Evolutionary conservation across 148 eudicot species (phyloP), one percentile per base, ranked within the genome.

Genomic region (Chenopodium berlandieri): DNA sequence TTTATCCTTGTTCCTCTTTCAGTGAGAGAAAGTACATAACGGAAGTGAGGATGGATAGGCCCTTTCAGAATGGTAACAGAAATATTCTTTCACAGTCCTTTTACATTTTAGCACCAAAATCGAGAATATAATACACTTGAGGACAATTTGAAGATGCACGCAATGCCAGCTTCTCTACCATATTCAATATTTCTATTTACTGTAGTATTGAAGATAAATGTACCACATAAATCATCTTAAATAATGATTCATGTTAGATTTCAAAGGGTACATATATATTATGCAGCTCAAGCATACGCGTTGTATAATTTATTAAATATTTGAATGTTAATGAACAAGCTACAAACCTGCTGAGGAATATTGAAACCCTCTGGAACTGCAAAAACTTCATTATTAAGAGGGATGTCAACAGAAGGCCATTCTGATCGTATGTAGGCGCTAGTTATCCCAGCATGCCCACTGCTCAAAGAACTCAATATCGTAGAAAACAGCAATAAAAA

Each of bases 311-410:
- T 65, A n/a, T n/a, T 8, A 65, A 23, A 65, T n/a, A 4, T 62
- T 20, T 62, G 25, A 20, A 62, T 62, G 66, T 62, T 22, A 22
- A 3, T 14, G 62, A 56, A 17, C 75, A 46, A 11, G 34, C n/a
- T 1, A 66, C 63, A 14, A 19, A 84, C 86, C 75, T 84, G 86
- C 34, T 84, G 86, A 27, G 83, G 83, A 52, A 82, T 78, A 75
- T 84, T 84, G 48, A 67, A 47, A 64, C 83, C 86, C 22, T 68
- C 58, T 14, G 82, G 83, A 62, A 46, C 77, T 25, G 13, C 46
- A 48, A 84, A 84, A 1, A n/a, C 86, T 56, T 84, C 83, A 48
- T 80, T 70, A n/a, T 69, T 83, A 79, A 84, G 83, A 69, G 86
- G 83, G 9, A 84, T 79, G 46, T 84, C 86, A 75, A 30, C 65